Evolutionary conservation across 768 basidiomycete genomes (phyloP), one percentile per base, ranked within the genome.

Genomic region (Podaxis rugospora): DNA sequence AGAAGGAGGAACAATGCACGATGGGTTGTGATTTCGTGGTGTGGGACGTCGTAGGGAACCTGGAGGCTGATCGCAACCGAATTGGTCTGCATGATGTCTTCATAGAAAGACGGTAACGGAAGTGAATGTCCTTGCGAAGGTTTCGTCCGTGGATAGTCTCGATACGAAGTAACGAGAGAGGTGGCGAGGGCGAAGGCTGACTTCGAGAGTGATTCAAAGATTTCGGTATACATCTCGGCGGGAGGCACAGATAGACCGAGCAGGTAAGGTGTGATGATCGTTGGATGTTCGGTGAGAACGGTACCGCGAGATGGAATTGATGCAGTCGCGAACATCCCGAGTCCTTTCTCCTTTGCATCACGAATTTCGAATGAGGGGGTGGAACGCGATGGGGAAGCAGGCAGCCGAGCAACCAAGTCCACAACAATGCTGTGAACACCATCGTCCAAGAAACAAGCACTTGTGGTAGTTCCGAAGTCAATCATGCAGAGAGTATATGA

Each of bases 61-160:
- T 67, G 62, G 36, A 80, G 65, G 23, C 76, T 72, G 23, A 81
- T 66, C 23, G 68, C 68, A n/a, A 76, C 64, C 1, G 74, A 79
- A 60, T 82, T 82, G 5, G 80, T 82, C 5, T 74, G 69, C 10
- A 74, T 71, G 25, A 80, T 76, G 1, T 80, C 80, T 59, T 81
- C 78, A 42, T 61, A 61, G 21, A 61, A 80, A 70, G 16, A 65
- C 52, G 28, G 68, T 69, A 16, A 62, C 57, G 52, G 73, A 76
- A 54, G 75, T 75, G 25, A 71, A 70, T 9, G 59, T 28, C 13
- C 57, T 36, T 42, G 70, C 65, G 64, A 70, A 69, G 59, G 69
- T 64, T 56, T 50, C 62, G 63, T 25, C 62, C 65, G 0, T 70
- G 68, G 7, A 78, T 68, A 0, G 66, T 67, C 40, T 47, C 55